phyloP scores from a whole-genome alignment of 2,329 filamentous ascomycete genomes.

The Colletotrichum sp. region DNA sequence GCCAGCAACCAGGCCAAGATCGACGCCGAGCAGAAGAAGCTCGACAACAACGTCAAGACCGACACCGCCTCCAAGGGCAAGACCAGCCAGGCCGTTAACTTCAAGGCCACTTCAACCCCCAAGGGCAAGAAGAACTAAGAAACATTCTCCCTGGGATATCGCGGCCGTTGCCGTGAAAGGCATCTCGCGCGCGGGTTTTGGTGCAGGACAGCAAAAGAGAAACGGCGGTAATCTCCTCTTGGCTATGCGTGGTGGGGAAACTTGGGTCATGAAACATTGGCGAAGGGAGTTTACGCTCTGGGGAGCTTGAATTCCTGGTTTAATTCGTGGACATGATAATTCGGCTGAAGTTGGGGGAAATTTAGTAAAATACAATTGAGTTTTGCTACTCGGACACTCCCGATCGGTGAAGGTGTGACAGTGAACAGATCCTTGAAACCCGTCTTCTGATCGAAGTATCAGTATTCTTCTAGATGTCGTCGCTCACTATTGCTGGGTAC shows the following conservation, averaged over 20 bases:
- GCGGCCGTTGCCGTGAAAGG: background rate
- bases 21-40: slow-evolving; percentile 52
- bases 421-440: background rate
- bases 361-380: background rate
- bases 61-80: slow-evolving; percentile 39
- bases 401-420: background rate
- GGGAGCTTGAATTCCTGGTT: slow-evolving; percentile 3
- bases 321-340: slow-evolving; percentile 8
- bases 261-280: background rate
- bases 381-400: background rate
- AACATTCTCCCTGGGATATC: background rate
- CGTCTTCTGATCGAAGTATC: background rate
- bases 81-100: slow-evolving; percentile 39
- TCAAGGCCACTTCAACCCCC: slow-evolving; percentile 28
- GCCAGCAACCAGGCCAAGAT: slow-evolving; percentile 47
- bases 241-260: background rate
- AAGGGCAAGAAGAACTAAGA: background rate
- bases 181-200: background rate
- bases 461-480: background rate
- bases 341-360: background rate
- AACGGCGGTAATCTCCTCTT: background rate
- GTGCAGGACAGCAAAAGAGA: background rate
- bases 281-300: background rate
- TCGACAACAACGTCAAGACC: slow-evolving; percentile 54
- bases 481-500: background rate